These are phyloP conservation scores for Prunella vulgaris DNA, from an alignment of 257 asterid species.

Conservation along the genomic window DNA sequence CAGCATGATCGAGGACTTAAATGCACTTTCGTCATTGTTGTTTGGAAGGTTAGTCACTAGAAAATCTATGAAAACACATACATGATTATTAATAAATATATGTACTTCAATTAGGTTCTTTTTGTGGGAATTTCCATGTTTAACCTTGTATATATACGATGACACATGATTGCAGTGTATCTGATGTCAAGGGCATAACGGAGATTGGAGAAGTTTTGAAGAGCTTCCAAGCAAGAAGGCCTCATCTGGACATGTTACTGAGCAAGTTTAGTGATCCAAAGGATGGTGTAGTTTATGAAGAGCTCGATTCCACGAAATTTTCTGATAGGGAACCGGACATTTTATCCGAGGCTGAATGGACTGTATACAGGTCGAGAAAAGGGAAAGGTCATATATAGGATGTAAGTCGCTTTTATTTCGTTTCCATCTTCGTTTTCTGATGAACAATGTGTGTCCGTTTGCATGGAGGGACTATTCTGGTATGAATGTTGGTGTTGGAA, in stretches of 20 bases:
- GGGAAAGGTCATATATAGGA: background rate
- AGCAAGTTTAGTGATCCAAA: no score
- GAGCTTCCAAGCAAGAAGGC: conserved; percentile 22
- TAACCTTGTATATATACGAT: no score
- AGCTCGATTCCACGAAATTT: no score
- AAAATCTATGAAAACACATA: no score
- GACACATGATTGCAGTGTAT: conserved; percentile 15
- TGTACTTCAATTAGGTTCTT: no score
- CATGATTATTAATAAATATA: background rate
- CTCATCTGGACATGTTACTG: background rate
- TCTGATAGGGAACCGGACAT: no score
- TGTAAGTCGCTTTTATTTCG: background rate
- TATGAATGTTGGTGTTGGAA: no score
- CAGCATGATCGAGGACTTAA: background rate
- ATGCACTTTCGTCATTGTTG: background rate
- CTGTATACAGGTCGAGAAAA: background rate
- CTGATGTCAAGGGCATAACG: background rate
- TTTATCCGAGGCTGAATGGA: background rate
- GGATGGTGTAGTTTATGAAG: background rate
- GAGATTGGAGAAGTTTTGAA: conserved; percentile 14
- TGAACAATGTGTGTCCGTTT: no score
- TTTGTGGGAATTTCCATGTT: background rate
- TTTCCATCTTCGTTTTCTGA: no score
- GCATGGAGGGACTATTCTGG: no score
- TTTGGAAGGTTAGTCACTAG: background rate